Evolutionary conservation across 371 early-diverging fungal genomes (phyloP).

Genomic region (Mucor plumbeus): DNA sequence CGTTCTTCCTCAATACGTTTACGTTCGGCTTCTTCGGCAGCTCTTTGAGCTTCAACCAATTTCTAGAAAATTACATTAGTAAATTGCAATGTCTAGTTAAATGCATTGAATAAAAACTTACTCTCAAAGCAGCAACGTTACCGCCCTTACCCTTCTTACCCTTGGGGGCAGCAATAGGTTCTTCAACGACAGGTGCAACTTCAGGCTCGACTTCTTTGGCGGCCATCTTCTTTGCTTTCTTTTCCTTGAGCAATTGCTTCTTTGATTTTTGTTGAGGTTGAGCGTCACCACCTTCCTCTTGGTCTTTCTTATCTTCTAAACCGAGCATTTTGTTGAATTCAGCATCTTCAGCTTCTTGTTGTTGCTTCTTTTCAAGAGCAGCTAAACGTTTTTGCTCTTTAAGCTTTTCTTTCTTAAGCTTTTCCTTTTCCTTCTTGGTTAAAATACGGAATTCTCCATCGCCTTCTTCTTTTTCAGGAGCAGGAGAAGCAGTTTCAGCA

Average conservation of each 20-base stretch:
- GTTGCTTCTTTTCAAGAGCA: slow-evolving; percentile 50
- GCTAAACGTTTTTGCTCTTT: slow-evolving; percentile 59
- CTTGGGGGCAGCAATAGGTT: slow-evolving; percentile 31
- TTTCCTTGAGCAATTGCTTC: slow-evolving; percentile 43
- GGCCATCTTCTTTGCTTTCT: slow-evolving; percentile 44
- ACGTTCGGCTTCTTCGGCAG: slow-evolving; percentile 56
- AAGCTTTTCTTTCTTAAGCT: slow-evolving; percentile 57
- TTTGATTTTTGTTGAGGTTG: slow-evolving; percentile 33
- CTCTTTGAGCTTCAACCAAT: slow-evolving; percentile 57
- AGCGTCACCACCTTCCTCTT: slow-evolving; percentile 14
- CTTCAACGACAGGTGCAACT: slow-evolving; percentile 33
- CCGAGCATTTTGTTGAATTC: slow-evolving; percentile 42
- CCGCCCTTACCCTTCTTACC: slow-evolving; percentile 53
- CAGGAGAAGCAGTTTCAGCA: slow-evolving; percentile 24
- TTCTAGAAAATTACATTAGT: slow-evolving; percentile 32
- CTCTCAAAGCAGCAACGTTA: slow-evolving; percentile 55
- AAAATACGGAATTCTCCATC: slow-evolving; percentile 37
- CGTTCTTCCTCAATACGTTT: slow-evolving; percentile 47
- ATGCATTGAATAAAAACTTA: slow-evolving; percentile 27
- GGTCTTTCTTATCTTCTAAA: slow-evolving; percentile 26
- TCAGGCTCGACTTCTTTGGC: slow-evolving; percentile 34
- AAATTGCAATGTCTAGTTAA: background rate
- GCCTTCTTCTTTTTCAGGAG: slow-evolving; percentile 26
- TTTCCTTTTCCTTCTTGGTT: slow-evolving; percentile 56
- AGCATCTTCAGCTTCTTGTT: slow-evolving; percentile 47